Percentiles rank a stretch among this genome's conserved stretches.
Conservation (phyloP, 2,329 filamentous ascomycete genomes). For the Colletotrichum sojae region DNA sequence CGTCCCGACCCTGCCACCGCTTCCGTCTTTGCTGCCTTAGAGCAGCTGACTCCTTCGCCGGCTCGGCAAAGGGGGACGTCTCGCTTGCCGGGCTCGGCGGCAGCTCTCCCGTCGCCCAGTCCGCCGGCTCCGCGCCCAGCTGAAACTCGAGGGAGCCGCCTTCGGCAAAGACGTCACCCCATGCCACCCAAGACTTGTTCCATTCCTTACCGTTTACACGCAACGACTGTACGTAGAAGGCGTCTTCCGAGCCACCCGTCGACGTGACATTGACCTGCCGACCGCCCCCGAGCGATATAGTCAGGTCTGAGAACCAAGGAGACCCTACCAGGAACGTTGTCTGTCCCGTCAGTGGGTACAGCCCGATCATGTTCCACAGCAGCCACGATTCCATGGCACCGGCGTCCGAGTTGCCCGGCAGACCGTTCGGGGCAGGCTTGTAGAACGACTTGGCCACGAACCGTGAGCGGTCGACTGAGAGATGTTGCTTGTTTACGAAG, state of each 20-base stretch:
- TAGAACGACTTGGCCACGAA: constrained; percentile 73
- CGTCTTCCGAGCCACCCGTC: constrained; percentile 62
- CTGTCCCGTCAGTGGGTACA: constrained; percentile 79
- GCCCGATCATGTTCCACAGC: constrained; percentile 77
- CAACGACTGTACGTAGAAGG: constrained; percentile 75
- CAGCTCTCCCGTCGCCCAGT: constrained; percentile 72
- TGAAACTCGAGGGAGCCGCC: constrained; percentile 76
- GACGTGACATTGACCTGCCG: constrained; percentile 70
- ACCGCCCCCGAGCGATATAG: constrained; percentile 68
- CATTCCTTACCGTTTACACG: constrained; percentile 75
- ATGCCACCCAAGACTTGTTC: constrained; percentile 76
- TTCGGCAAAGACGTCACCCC: constrained; percentile 75
- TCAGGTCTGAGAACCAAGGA: constrained; percentile 74
- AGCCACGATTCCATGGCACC: constrained; percentile 82
- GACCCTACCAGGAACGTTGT: constrained; percentile 76
- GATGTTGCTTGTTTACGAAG: constrained; percentile 74
- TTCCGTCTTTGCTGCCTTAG: constrained; percentile 15
- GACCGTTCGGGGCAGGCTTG: constrained; percentile 65
- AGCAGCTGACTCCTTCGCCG: neutral
- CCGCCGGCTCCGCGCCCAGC: constrained; percentile 65
- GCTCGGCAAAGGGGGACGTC: neutral
- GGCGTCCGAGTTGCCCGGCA: constrained; percentile 80
- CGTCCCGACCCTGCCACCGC: constrained; percentile 10
- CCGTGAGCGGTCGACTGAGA: constrained; percentile 71
- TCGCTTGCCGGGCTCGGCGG: constrained; percentile 72